Evolutionary conservation across 306 rosid species (phyloP).

Genomic region (Rosa chinensis): DNA sequence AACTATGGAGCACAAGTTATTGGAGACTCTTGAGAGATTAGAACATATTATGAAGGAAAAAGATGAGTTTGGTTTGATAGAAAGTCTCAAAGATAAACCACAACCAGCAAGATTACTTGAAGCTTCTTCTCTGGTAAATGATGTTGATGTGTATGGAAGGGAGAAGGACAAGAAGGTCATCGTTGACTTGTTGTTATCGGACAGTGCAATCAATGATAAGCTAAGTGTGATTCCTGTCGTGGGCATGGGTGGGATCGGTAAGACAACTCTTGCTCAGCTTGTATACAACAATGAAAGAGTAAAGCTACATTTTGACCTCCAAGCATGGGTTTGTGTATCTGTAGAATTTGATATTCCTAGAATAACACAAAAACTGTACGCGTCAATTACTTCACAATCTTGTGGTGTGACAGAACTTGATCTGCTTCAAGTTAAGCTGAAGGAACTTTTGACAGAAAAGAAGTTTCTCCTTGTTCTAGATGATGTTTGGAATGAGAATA

Average conservation of each 20-base stretch:
- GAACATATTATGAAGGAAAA: conserved; percentile 1
- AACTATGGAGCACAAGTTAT: neutral
- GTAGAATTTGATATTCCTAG: conserved; percentile 8
- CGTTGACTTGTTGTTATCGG: neutral
- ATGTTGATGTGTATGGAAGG: conserved; percentile 20
- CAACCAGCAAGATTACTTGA: neutral
- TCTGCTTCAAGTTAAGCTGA: conserved; percentile 3
- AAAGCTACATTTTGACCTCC: conserved; percentile 11
- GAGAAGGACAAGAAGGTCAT: conserved; percentile 7
- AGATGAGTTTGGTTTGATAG: neutral
- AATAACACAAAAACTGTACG: conserved; percentile 1
- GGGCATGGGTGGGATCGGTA: conserved; percentile 2
- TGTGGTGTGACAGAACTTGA: neutral
- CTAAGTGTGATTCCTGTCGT: conserved; percentile 5
- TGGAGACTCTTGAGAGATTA: neutral
- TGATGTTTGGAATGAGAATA: conserved; percentile 17
- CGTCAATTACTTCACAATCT: neutral
- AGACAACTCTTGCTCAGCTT: conserved; percentile 4
- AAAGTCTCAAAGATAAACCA: neutral
- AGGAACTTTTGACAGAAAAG: neutral
- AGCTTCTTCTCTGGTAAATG: conserved; percentile 11
- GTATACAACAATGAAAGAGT: conserved; percentile 11
- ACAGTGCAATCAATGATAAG: neutral
- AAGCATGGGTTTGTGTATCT: conserved; percentile 21
- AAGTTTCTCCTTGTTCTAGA: conserved; percentile 25